Conservation (phyloP, 345 rosid genomes). For the Citrus reticulata region DNA sequence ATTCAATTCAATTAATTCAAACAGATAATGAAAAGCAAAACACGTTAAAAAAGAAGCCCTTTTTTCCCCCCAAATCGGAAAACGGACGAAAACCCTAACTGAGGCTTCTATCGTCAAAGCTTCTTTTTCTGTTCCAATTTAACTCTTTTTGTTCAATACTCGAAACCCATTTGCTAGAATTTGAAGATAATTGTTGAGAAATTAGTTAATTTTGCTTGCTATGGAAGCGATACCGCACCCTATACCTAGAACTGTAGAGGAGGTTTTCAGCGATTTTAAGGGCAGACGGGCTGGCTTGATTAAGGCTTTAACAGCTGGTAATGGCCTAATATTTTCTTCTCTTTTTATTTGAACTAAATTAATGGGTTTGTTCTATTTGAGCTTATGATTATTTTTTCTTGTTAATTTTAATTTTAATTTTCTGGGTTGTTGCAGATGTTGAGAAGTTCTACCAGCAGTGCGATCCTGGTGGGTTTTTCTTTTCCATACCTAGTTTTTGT, state of each 20-base stretch:
- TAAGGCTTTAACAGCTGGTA: slow-evolving; percentile 84
- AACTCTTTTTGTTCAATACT: neutral
- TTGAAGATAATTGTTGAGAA: neutral
- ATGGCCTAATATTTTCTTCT: neutral
- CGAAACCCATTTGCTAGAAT: neutral
- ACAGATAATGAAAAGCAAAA: neutral
- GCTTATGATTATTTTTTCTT: neutral
- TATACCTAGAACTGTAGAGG: slow-evolving; percentile 86
- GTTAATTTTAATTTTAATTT: neutral
- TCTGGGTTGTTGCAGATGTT: slow-evolving; percentile 57
- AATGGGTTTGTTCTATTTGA: slow-evolving; percentile 1
- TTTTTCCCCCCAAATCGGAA: neutral
- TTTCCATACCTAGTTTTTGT: neutral
- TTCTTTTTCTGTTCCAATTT: neutral
- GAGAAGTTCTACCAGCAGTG: slow-evolving; percentile 91
- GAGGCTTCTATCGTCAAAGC: neutral
- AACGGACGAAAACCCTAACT: neutral
- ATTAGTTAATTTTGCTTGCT: neutral
- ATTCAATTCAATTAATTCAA: neutral
- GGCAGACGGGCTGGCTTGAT: slow-evolving; percentile 92
- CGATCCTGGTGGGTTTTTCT: slow-evolving; percentile 81
- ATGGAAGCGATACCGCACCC: slow-evolving; percentile 81
- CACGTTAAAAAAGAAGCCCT: neutral
- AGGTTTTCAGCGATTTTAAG: slow-evolving; percentile 87
- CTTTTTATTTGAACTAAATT: neutral